Evolutionary conservation across 2,329 filamentous ascomycete genomes (phyloP), one percentile per base, ranked within the genome.

Genomic region (Nigrograna mackinnonii): DNA sequence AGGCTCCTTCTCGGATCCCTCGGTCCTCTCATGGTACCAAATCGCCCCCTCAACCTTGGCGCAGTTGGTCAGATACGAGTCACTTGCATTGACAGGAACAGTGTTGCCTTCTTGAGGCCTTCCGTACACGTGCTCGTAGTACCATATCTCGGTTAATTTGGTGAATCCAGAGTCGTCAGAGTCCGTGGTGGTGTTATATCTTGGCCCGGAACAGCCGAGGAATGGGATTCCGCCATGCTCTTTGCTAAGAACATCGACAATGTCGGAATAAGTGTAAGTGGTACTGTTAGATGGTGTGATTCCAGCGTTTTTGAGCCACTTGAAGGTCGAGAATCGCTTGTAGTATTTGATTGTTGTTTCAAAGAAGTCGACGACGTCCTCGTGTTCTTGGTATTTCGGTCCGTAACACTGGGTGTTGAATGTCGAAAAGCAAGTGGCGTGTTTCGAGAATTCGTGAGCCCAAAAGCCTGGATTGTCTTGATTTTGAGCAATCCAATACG

Each of bases 361-460:
- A 70, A 83, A 85, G 69, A 79, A 87, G 48, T 85, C 79, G 22
- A 83, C 70, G 1, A 86, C 75, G 18, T 86, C 83, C 46, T 77
- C 69, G 63, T 84, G 78, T 51, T 78, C 38, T 35, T 62, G 59
- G 60, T 83, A 82, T 47, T 73, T 57, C 4, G 82, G 79, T 0
- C 81, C 81, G 63, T 85, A 87, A 75, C 84, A 87, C 21, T 79
- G 76, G 5, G 74, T 66, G 57, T 86, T 81, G 58, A 87, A 86
- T 46, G 79, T 85, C 35, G 77, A 81, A 71, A 72, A 86, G 73
- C 84, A 87, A 12, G 83, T 86, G 3, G 77, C 83, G 65, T 85
- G 83, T 71, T 86, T 86, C 67, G 73, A 77, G 71, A 83, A 86
- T 60, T 86, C 83, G 69, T 86, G 83, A 28, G 67, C 83, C 83